These are phyloP conservation scores for Erysimum cheiranthoides DNA, from an alignment of 345 rosid species.

Conservation along the genomic window DNA sequence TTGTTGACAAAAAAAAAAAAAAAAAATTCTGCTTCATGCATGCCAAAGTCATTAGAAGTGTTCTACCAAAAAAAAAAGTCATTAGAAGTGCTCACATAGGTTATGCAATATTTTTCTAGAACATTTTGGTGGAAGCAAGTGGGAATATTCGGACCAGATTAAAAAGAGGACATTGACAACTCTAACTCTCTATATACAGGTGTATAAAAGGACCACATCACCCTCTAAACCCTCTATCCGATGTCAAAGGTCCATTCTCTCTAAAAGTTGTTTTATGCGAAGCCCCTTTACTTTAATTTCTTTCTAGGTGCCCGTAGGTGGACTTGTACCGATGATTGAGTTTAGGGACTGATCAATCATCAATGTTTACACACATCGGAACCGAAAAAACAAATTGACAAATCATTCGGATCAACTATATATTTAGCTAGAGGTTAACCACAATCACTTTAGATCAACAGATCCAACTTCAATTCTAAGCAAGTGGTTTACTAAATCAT, in stretches of 20 bases:
- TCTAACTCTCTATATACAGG: slow-evolving; percentile 20
- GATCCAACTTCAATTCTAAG: too few species aligned
- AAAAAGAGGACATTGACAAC: slow-evolving; percentile 39
- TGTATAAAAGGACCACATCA: slow-evolving; percentile 27
- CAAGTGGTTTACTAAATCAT: too few species aligned
- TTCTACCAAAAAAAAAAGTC: too few species aligned
- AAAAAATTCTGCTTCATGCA: neutral
- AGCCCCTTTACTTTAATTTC: slow-evolving; percentile 20
- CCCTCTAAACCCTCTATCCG: slow-evolving; percentile 22
- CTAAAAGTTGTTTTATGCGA: slow-evolving; percentile 21
- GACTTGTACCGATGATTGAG: slow-evolving; percentile 7
- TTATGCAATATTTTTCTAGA: neutral
- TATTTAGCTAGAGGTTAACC: neutral
- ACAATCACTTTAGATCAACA: too few species aligned
- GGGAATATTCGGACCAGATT: slow-evolving; percentile 35
- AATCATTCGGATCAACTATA: neutral
- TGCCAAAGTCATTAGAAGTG: slow-evolving; percentile 22
- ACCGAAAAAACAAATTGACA: neutral
- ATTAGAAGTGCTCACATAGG: slow-evolving; percentile 12
- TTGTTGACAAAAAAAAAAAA: too few species aligned
- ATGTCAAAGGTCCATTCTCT: slow-evolving; percentile 26
- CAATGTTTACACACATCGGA: neutral
- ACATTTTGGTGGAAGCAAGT: slow-evolving; percentile 22
- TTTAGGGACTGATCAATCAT: neutral
- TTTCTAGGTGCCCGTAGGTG: slow-evolving; percentile 1